Evolutionary conservation across 2,329 filamentous ascomycete species (phyloP).

Genomic region (Hyphodiscus sp.): DNA sequence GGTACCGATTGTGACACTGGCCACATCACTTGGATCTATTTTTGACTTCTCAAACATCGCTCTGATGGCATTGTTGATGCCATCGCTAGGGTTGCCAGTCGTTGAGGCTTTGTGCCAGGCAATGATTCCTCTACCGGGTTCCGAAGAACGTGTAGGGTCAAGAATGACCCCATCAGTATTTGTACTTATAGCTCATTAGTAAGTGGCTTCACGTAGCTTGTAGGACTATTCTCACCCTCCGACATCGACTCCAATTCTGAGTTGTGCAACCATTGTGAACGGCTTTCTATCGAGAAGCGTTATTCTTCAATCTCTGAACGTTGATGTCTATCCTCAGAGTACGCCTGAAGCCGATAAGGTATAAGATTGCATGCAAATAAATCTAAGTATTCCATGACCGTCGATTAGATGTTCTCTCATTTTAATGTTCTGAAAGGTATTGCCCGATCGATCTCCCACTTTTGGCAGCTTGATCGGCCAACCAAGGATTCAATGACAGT

Average conservation of each 20-base stretch:
- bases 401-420: too few species aligned
- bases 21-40: conserved; percentile 27
- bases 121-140: conserved; percentile 14
- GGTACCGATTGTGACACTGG: conserved; percentile 18
- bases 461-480: too few species aligned
- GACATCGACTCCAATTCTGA: conserved; percentile 14
- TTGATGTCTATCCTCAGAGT: too few species aligned
- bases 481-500: too few species aligned
- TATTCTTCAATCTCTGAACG: too few species aligned
- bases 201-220: background rate
- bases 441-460: too few species aligned
- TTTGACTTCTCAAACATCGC: conserved; percentile 17
- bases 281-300: too few species aligned
- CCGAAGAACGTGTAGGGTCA: conserved; percentile 11
- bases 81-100: conserved; percentile 17
- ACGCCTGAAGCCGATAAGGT: too few species aligned
- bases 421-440: too few species aligned
- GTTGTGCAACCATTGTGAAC: background rate
- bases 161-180: conserved; percentile 21
- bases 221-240: conserved; percentile 7
- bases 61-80: conserved; percentile 17
- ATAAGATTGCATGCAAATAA: too few species aligned
- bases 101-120: conserved; percentile 19
- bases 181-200: conserved; percentile 7
- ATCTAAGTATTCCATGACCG: too few species aligned